Evolutionary conservation across 495 filamentous ascomycete genomes (phyloP), one percentile per base, ranked within the genome.

Genomic region (Symbiotaphrina buchneri): DNA sequence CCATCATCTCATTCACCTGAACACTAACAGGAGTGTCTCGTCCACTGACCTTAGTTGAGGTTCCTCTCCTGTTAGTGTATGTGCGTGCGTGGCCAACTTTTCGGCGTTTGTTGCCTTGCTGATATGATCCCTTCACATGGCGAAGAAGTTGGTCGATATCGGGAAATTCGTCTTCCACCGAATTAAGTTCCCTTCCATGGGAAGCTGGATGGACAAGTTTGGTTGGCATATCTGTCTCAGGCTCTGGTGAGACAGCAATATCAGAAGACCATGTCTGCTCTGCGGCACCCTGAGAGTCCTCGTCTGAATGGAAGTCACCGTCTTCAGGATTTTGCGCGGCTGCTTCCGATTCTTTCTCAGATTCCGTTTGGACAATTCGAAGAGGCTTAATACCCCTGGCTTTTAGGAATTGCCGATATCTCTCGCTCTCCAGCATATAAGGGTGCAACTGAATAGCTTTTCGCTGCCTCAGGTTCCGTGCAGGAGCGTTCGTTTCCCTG

Each of bases 371-470:
- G 51, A 51, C 46, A 21, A 76, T 47, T 28, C 57, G 62, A 21
- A 80, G 49, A 0, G 74, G 73, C 35, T 61, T 65, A 5, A 80
- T 36, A 0, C 74, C 74, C 25, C 68, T 51, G 4, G 62, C 62
- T 32, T 61, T 68, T 45, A 78, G 59, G 6, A 57, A 53, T 5
- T 43, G 59, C 14, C 58, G 54, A 43, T 81, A 79, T 34, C 64
- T 63, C n/a, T 60, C 72, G 39, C 60, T 60, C 40, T 83, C 76
- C 4, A 75, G 41, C 1, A 64, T 45, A 43, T 80, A 83, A 0
- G 76, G 76, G 39, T 78, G 72, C 30, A 79, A 47, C 42, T 84
- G 77, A 20, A 79, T 79, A 2, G 74, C 65, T 33, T 77, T 80
- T 32, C 77, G 59, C 16, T 73, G 62, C 18, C 77, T 60, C 10